Base-by-base conservation (phyloP, 805 yeast genomes). In the Saccharomyces kudriavzevii region DNA sequence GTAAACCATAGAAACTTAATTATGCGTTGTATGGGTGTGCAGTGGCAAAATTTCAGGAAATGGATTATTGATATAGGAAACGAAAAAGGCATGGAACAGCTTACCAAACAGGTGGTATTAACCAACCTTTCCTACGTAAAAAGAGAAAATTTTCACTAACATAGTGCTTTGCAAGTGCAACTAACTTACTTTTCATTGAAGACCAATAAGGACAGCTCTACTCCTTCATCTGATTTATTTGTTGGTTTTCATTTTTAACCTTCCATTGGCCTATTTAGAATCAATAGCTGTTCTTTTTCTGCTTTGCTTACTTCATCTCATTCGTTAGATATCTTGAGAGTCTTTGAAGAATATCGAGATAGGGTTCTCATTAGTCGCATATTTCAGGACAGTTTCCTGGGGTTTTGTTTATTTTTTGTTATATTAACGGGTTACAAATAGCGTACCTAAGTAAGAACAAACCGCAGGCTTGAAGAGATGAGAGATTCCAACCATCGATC, bases 401-500 rank as follows among this genome's bases (percentile, higher is more conserved):
- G 20, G 4, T 8, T 8, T 35, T 35, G 22, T 35, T 35, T 35
- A 24, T 35, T 17, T 17, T 17, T 35, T 35, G 35, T 13, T 20
- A 17, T 6, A 35, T 17, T 9, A 17, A n/a, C 24, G 17, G 40
- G 11, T 13, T 13, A 9, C n/a, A 13, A 30, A n/a, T 13, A 30
- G 17, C 40, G 40, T 30, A n/a, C 40, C 17, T 30, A 13, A 50
- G n/a, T 30, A 53, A 40, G 29, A 4, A 25, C 24, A 25, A 24
- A 22, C 2, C 43, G 10, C n/a, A 35, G 17, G 6, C 4, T 11
- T 17, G 17, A 8, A 17, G 11, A 45, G 26, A 91, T 90, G 99
- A 83, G 97, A 70, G 96, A 90, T 64, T 82, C 96, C 40, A 90
- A 90, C 72, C 87, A 86, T 73, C 82, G 85, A 64, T 84, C 91